Conservation (phyloP, 139 green algal genomes). For the Medakamo hakoo region DNA sequence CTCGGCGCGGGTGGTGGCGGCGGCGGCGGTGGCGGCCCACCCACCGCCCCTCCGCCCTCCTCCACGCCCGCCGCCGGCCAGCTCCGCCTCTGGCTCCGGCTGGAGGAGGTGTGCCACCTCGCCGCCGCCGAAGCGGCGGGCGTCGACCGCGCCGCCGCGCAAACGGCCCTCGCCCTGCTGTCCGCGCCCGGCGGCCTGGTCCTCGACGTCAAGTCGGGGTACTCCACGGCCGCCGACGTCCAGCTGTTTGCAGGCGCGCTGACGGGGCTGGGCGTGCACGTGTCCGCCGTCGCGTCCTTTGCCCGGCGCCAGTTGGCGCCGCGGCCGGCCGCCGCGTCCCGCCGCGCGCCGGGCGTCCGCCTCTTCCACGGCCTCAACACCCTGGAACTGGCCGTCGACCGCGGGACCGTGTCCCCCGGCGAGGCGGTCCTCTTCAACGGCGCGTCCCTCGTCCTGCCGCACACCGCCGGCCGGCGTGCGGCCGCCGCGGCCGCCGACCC, state of each 20-base stretch:
- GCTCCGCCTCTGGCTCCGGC: not conserved
- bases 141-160: constrained; percentile 3
- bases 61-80: no score
- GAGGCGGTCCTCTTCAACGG: constrained; percentile 41
- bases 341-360: constrained; percentile 9
- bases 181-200: constrained; percentile 26
- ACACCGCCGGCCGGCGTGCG: not conserved
- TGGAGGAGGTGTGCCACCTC: constrained; percentile 5
- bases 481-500: not conserved
- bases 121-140: not conserved
- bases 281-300: constrained; percentile 22
- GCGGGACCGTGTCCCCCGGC: constrained; percentile 15
- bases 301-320: constrained; percentile 6
- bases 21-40: not conserved
- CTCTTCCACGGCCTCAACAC: constrained; percentile 41
- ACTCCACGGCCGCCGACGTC: constrained; percentile 25
- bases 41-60: no score
- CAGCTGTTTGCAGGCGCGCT: constrained; percentile 23
- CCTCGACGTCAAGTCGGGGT: constrained; percentile 39
- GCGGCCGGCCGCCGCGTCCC: not conserved
- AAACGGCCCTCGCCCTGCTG: constrained; percentile 32
- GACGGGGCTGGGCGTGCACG: constrained; percentile 23
- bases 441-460: constrained; percentile 24
- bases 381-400: constrained; percentile 29
- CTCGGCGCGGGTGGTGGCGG: no score